Base-by-base conservation (phyloP, 106 monocot genomes). In the Dendrobium catenatum region DNA sequence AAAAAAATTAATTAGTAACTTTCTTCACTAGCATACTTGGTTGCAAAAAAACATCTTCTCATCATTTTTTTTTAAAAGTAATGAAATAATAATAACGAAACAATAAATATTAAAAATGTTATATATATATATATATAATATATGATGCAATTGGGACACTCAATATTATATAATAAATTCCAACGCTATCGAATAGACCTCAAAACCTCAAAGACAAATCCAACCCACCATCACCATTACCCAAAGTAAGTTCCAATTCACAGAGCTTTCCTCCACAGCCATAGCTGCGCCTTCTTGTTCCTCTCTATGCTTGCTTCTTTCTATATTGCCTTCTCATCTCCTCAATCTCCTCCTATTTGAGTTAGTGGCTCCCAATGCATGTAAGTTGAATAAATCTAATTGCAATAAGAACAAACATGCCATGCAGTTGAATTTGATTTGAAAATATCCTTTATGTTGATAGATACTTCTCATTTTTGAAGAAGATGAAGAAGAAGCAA, bases 361-460 rank as follows among this genome's bases (percentile, higher is more conserved):
- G 83, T 83, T 78, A 70, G 41, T 83, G 83, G 4, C 83, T 6
- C 83, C 83, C 42, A 83, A 48, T 2, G 83, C 78, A 18, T 83
- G 78, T 17, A 83, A 72, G 22, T 83, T 18, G 43, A 33, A 42
- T 70, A 83, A 2, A 33, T 1, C 24, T 75, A 59, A 1, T 49
- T 15, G 26, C 83, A 83, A 16, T 78, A 78, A 16, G 83, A 83
- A 49, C 83, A 83, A 11, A 22, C 75, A 17, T 81, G 54, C 43
- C 51, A 51, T 13, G 1, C 51, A 13, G 5, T 29, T 42, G 40
- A 6, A 6, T 1, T 20, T 41, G 3, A 9, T 3, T 41, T 29
- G 74, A 43, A 6, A 43, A 27, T 3, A 19, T 1, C 19, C 19
- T 43, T 6, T 9, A 4, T 19, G 7, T 27, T 72, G 40, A 16